These are phyloP conservation scores for Alternaria ethzedia DNA, from an alignment of 2,329 filamentous ascomycete species.

Conservation along the genomic window DNA sequence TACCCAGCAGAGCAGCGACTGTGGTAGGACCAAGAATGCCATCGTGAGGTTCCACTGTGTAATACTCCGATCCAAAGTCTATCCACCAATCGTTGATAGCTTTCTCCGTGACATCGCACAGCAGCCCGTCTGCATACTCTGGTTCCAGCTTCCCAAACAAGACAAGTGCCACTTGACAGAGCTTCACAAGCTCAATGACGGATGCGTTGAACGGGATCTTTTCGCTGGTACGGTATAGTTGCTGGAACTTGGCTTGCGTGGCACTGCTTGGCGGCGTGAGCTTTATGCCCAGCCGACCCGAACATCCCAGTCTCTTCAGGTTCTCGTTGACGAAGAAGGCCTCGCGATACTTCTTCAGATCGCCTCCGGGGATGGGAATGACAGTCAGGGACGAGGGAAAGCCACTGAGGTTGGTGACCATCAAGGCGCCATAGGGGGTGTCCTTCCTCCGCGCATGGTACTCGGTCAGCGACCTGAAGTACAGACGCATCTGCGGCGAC, in stretches of 20 bases:
- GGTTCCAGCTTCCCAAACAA: slow-evolving; percentile 87
- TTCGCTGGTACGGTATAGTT: slow-evolving; percentile 87
- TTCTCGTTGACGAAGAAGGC: slow-evolving; percentile 94
- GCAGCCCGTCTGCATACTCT: slow-evolving; percentile 87
- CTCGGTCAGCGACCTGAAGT: slow-evolving; percentile 84
- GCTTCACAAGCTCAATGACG: slow-evolving; percentile 85
- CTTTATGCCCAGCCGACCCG: slow-evolving; percentile 84
- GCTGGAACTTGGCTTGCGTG: slow-evolving; percentile 88
- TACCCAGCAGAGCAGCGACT: slow-evolving; percentile 83
- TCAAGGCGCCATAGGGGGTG: slow-evolving; percentile 80
- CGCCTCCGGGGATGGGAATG: slow-evolving; percentile 87
- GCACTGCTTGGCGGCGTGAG: slow-evolving; percentile 78
- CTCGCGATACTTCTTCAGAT: slow-evolving; percentile 78
- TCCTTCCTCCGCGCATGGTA: slow-evolving; percentile 85
- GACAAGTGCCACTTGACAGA: slow-evolving; percentile 87
- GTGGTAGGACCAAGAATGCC: slow-evolving; percentile 92
- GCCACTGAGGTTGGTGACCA: slow-evolving; percentile 91
- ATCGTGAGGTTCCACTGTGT: slow-evolving; percentile 90
- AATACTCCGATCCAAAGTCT: slow-evolving; percentile 88
- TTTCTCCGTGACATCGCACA: slow-evolving; percentile 91
- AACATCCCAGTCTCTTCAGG: slow-evolving; percentile 89
- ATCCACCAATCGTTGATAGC: slow-evolving; percentile 96
- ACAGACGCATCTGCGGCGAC: slow-evolving; percentile 79
- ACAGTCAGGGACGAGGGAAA: slow-evolving; percentile 93
- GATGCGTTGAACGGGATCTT: slow-evolving; percentile 77